These are phyloP conservation scores for Blastomyces silverae DNA, from an alignment of 2,329 filamentous ascomycete species.

Conservation along the genomic window DNA sequence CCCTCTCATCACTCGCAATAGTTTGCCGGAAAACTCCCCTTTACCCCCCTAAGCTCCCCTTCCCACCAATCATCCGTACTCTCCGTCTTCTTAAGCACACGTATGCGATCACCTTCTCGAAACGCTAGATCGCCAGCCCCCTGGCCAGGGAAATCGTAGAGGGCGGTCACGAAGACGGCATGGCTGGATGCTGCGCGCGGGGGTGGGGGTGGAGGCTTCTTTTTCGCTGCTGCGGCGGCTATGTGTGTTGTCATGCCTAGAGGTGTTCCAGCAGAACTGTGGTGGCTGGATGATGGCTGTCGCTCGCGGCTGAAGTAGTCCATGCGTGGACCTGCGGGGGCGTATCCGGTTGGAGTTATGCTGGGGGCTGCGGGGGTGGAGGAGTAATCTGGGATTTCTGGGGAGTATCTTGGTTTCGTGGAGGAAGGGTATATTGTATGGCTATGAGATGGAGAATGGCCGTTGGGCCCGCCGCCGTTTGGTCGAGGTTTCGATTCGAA, in stretches of 20 bases:
- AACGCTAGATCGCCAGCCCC: conserved; percentile 65
- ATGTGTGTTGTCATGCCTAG: conserved; percentile 37
- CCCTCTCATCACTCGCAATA: conserved; percentile 54
- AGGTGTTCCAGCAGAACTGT: conserved; percentile 27
- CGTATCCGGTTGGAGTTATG: conserved; percentile 30
- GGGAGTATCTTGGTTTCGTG: conserved; percentile 18
- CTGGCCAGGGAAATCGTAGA: conserved; percentile 69
- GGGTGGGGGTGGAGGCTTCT: conserved; percentile 64
- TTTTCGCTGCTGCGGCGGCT: conserved; percentile 49
- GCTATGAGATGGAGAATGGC: conserved; percentile 9
- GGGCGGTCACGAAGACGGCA: conserved; percentile 57
- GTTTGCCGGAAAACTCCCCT: conserved; percentile 75
- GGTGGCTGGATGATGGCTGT: conserved; percentile 29
- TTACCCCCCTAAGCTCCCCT: conserved; percentile 62
- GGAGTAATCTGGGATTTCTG: conserved; percentile 21
- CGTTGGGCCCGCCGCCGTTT: conserved; percentile 17
- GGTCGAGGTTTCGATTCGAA: conserved; percentile 25
- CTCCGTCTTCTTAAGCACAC: conserved; percentile 68
- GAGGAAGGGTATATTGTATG: conserved; percentile 13
- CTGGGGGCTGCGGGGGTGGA: conserved; percentile 26
- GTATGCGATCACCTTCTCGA: conserved; percentile 68
- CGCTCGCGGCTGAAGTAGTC: conserved; percentile 43
- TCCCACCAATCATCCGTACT: conserved; percentile 86
- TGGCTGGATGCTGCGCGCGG: conserved; percentile 50
- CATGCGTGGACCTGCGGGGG: conserved; percentile 39